A percentile compares a stretch with the other conserved stretches of the same genome.
Conservation (phyloP, 208 protist genomes). For the Wallacemonas sp. region DNA sequence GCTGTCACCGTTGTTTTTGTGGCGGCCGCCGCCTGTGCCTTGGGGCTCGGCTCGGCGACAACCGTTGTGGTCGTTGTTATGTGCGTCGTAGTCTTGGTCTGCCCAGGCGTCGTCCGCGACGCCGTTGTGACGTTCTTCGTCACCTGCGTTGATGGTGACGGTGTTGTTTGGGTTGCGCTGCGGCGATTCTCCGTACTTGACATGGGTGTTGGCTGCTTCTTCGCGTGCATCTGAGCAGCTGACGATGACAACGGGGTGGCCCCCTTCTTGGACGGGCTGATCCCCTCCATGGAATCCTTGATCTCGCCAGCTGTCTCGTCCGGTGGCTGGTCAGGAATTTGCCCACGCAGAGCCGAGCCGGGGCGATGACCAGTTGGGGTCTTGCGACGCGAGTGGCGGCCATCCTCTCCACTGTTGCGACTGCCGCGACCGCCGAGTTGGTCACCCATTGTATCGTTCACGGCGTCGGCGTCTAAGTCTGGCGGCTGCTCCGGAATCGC, state of each 20-base stretch:
- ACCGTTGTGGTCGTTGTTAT: not conserved
- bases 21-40: conserved; percentile 1
- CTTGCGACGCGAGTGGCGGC: conserved; percentile 8
- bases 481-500: conserved; percentile 67
- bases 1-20: conserved; percentile 1
- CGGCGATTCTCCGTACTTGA: not conserved
- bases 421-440: conserved; percentile 4
- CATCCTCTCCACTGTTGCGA: conserved; percentile 8
- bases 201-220: not conserved
- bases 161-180: not conserved
- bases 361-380: conserved; percentile 20
- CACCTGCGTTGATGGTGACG: not conserved
- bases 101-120: not conserved
- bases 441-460: conserved; percentile 33
- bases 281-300: conserved; percentile 28
- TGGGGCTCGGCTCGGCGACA: not conserved
- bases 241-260: not conserved
- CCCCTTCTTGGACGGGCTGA: not conserved
- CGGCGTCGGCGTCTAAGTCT: conserved; percentile 42
- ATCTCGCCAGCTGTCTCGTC: conserved; percentile 52
- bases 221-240: not conserved
- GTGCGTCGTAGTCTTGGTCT: too few species aligned
- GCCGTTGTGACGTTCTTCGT: not conserved
- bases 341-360: conserved; percentile 47
- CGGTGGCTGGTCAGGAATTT: conserved; percentile 70